Base-by-base conservation (phyloP, 129 eudicot species). In the Centella asiatica region DNA sequence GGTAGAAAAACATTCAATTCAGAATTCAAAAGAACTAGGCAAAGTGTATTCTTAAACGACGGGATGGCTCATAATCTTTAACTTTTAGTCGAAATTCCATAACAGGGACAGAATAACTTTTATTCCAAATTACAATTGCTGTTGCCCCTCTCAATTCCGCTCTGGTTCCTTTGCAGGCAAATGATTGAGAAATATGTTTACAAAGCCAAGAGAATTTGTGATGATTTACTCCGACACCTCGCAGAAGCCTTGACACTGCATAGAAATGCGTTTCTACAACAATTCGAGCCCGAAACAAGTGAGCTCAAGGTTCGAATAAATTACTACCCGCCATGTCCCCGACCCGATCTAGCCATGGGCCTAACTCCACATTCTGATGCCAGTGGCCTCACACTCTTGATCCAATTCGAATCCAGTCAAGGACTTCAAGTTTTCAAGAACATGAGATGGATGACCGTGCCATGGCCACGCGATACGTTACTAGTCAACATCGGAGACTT, bases 281-380 rank as follows among this genome's bases (percentile, higher is more conserved):
- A 72, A 44, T 81, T 81, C 39, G 78, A 77, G 59, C 74, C 71
- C 0, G n/a, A 60, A 65, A 50, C 74, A 19, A 75, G 80, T 62
- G 85, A 79, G 54, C 67, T 79, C 42, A 71, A 75, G 31, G 72
- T 71, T 0, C 67, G 85, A 58, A 69, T 79, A 48, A 79, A 81
- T 34, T 81, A 77, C 71, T 81, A 76, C 66, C 86, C 83, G 0
- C 80, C 86, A 2, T 76, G 83, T 67, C 86, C 83, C n/a, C 72
- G 72, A 51, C 86, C 86, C 0, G 83, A 78, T 39, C 72, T 71
- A 0, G 77, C 86, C n/a, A 11, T 81, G n/a, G 83, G 86, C 45
- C 1, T 73, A 51, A 49, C 26, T 60, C 80, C 77, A 26, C 83
- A 81, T 59, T 60, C 80, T 0, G 86, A 81, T 62, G 50, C 80